Evolutionary conservation across 306 rosid species (phyloP), one percentile per base, ranked within the genome.

Genomic region (Trifolium subterraneum): DNA sequence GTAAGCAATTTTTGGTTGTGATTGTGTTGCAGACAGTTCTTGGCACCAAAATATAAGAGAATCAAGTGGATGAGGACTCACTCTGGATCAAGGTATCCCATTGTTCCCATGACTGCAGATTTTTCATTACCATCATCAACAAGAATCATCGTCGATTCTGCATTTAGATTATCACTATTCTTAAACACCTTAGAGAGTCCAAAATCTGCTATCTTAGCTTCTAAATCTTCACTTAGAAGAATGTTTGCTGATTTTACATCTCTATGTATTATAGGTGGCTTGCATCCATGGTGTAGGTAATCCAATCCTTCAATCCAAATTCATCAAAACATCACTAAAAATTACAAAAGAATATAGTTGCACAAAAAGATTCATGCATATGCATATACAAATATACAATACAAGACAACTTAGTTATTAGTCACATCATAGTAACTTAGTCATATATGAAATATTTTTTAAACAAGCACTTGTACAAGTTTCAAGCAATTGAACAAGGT

Each of bases 31-130:
- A 23, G 25, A 38, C 11, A 7, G 9, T 38, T 39, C 1, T 1
- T 38, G 51, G 51, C 51, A 47, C 10, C 4, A 58, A 2, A 58
- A 25, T 23, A n/a, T 56, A 56, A 56, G 0, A 56, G 35, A 56
- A 4, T 58, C 35, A 58, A 12, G 3, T 13, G 42, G 22, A 59
- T 16, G 33, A n/a, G 15, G 61, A 74, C 86, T 62, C 80, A 88
- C 96, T 86, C 91, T 11, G 89, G 96, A 52, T 90, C 96, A 66
- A 88, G 89, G 86, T 88, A 90, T 31, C 96, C 96, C 75, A 81
- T 86, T 14, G 96, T 90, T 23, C 96, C 93, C 90, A 87, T 79
- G 50, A 79, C 19, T 39, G 84, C 56, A 79, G 73, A 72, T 60
- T 61, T 62, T 67, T 45, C 38, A 16, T 33, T 51, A 29, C 18